Evolutionary conservation across 2,329 filamentous ascomycete species (phyloP).

Genomic region (Ciborinia camelliae): DNA sequence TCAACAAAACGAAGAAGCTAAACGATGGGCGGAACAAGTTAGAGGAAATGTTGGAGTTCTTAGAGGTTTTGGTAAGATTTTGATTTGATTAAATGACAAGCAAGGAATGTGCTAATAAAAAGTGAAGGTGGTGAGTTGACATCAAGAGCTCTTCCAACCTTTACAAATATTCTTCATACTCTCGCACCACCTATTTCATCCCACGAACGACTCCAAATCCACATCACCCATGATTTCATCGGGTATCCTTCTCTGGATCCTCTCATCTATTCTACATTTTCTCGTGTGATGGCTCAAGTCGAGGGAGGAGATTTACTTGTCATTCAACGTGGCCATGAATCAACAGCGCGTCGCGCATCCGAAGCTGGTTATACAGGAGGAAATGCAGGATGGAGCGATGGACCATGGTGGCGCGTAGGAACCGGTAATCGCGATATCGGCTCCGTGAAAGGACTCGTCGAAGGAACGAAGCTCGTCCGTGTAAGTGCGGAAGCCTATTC

Average conservation of each 20-base stretch:
- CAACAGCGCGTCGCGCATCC: conserved; percentile 63
- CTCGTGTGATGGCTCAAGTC: conserved; percentile 96
- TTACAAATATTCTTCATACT: conserved; percentile 91
- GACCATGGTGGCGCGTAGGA: conserved; percentile 88
- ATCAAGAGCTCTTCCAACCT: conserved; percentile 85
- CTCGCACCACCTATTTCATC: conserved; percentile 94
- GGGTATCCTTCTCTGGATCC: conserved; percentile 94
- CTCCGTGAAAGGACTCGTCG: conserved; percentile 72
- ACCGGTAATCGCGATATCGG: conserved; percentile 71
- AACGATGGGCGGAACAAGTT: conserved; percentile 93
- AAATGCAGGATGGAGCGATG: conserved; percentile 78
- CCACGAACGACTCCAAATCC: conserved; percentile 93
- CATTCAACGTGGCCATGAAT: conserved; percentile 88
- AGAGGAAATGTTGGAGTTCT: conserved; percentile 82
- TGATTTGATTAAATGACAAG: conserved; percentile 2
- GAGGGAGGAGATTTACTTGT: conserved; percentile 95
- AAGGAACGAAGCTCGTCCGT: conserved; percentile 87
- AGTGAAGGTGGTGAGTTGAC: conserved; percentile 76
- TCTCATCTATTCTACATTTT: conserved; percentile 86
- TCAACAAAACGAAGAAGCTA: conserved; percentile 92
- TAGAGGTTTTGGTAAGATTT: conserved; percentile 63
- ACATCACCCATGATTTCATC: conserved; percentile 93
- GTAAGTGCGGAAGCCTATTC: conserved; percentile 88
- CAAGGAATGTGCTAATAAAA: conserved; percentile 20
- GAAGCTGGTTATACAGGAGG: conserved; percentile 56